Evolutionary conservation across 2,329 filamentous ascomycete species (phyloP).

Genomic region (Aspergillus pseudoviridinutans): DNA sequence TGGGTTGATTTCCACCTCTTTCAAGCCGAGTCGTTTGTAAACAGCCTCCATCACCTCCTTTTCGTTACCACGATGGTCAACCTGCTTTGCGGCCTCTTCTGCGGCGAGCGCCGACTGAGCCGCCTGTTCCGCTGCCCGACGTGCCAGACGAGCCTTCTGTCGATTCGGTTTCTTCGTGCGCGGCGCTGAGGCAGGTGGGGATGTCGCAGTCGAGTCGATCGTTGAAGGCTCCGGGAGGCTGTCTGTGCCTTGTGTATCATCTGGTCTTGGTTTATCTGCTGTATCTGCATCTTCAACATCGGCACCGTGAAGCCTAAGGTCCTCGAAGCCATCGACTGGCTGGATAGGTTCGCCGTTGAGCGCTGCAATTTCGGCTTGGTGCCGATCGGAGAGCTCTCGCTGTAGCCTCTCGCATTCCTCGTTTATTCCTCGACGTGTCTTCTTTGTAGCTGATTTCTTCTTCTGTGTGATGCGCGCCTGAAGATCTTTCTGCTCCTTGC

Average conservation of each 20-base stretch:
- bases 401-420: constrained; percentile 61
- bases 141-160: constrained; percentile 84
- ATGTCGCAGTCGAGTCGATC: neutral
- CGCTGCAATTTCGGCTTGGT: constrained; percentile 48
- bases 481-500: constrained; percentile 83
- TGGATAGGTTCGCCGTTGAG: constrained; percentile 36
- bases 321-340: constrained; percentile 26
- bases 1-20: constrained; percentile 74
- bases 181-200: constrained; percentile 13
- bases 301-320: constrained; percentile 29
- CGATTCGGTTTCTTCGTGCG: constrained; percentile 73
- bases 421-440: constrained; percentile 65
- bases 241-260: neutral
- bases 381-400: constrained; percentile 52
- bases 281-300: constrained; percentile 7
- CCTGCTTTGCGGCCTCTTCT: constrained; percentile 69
- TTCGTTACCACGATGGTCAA: constrained; percentile 69
- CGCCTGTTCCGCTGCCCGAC: constrained; percentile 80
- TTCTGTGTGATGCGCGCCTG: constrained; percentile 84
- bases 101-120: constrained; percentile 64
- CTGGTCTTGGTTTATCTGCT: neutral
- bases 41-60: constrained; percentile 64
- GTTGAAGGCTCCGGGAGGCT: constrained; percentile 1
- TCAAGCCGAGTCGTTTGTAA: constrained; percentile 61
- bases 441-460: constrained; percentile 94